Evolutionary conservation across 345 rosid genomes (phyloP), one percentile per base, ranked within the genome.

Genomic region (Mallotus nudiflorus): DNA sequence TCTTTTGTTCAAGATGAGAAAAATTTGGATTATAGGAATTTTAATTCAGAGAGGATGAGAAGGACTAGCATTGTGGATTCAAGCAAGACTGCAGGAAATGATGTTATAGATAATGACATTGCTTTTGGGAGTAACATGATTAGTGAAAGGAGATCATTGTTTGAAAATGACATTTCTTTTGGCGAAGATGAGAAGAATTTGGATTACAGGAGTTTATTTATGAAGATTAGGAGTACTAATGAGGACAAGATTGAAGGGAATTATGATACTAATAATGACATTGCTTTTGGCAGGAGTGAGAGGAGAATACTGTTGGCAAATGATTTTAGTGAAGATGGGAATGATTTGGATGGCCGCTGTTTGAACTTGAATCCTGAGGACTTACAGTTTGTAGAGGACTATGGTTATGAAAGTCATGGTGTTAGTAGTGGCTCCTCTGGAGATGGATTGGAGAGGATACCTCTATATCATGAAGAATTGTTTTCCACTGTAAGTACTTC

Each of bases 311-410:
- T 54, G 16, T 25, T 54, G 18, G 31, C 8, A 13, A 54, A 54
- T 25, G 16, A 54, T 11, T 54, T 54, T 33, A 73, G 57, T 45
- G 59, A 37, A 28, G 53, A 11, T 70, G 73, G 13, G 5, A 71
- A 74, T 20, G 33, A 19, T 29, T 63, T 66, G 56, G 68, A 54
- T 24, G 33, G 45, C 59, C 62, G 71, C 62, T 33, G 69, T 35
- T n/a, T 61, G 53, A 15, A 48, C 39, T 28, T 72, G 66, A 73
- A 72, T 40, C 18, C 44, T 51, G 73, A 37, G 50, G 64, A 66
- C 9, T 29, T 63, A 59, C 24, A 50, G 31, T 44, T 42, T 19
- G 61, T 44, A 57, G 73, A 52, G 24, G 66, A 60, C 11, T 18
- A 19, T 51, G 54, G 57, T 74, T 62, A 62, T 28, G 31, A 29